phyloP scores from a whole-genome alignment of 257 asterid genomes.

The Solanum chilense region DNA sequence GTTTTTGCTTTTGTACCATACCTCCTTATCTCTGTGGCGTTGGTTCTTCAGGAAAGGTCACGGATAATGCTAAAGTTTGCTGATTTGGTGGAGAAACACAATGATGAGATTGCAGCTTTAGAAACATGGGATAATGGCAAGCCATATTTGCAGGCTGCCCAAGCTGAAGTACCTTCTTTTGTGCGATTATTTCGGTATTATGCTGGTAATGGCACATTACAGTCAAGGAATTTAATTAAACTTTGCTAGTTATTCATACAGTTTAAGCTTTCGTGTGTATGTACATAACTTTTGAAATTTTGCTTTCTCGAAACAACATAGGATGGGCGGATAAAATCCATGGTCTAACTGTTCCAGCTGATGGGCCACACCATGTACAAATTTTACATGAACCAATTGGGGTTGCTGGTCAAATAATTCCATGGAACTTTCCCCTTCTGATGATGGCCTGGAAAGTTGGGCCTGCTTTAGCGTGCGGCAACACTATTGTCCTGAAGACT shows the following conservation, averaged over 20 bases:
- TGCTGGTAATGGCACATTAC: conserved; percentile 34
- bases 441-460: conserved; percentile 85
- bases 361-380: conserved; percentile 56
- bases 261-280: not conserved
- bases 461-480: conserved; percentile 72
- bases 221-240: not conserved
- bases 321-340: conserved; percentile 88
- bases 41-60: conserved; percentile 45
- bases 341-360: conserved; percentile 69
- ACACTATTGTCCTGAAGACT: conserved; percentile 62
- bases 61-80: conserved; percentile 49
- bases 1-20: not conserved
- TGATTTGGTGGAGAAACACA: conserved; percentile 55
- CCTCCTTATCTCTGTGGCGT: not conserved
- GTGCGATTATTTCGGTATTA: conserved; percentile 53
- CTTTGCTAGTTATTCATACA: not conserved
- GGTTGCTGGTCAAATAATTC: conserved; percentile 73
- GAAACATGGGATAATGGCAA: conserved; percentile 84
- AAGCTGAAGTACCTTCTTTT: conserved; percentile 38
- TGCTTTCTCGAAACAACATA: not conserved
- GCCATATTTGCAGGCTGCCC: conserved; percentile 57
- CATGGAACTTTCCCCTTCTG: conserved; percentile 79
- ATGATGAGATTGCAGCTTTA: conserved; percentile 51
- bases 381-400: conserved; percentile 81
- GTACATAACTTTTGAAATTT: not conserved